Base-by-base conservation (phyloP, 257 asterid species). In the Linaria vulgaris region DNA sequence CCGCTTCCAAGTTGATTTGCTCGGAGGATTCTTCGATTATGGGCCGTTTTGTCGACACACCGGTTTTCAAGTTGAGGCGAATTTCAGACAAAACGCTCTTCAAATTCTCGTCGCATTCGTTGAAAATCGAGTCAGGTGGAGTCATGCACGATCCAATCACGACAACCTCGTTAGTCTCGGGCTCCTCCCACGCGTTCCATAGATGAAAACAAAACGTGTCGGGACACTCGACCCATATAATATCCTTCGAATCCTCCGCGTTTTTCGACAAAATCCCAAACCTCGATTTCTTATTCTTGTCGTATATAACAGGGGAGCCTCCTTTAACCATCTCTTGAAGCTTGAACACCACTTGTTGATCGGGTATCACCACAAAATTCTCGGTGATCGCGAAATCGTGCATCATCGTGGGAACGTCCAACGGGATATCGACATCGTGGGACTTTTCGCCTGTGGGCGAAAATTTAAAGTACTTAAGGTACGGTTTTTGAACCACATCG, bases 161-260 rank as follows among this genome's bases (percentile, higher is more conserved):
- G 5, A 65, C 56, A 9, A 65, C 31, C 54, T 65, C 60, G 12
- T 55, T 37, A 2, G 16, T 54, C 16, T 54, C 55, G n/a, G 31
- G 20, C 27, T 65, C 70, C 43, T 65, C 72, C 72, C 72, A 67
- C 3, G 72, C 72, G 37, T 67, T 67, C 72, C 65, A 67, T 6
- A 67, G 54, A 34, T 67, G 72, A 25, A 67, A 67, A 11, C 65
- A 59, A 38, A 67, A 67, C 63, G 65, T 56, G 7, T 34, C 65
- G 14, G 72, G 59, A 44, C 57, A 64, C 3, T 56, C 59, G 12
- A 67, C 55, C 72, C 72, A 67, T 41, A 30, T 59, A 16, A 67
- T 57, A 45, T 25, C 63, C 0, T 64, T 44, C 16, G 55, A 46
- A 2, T 38, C 6, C 23, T 16, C 25, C 0, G 63, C 61, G 17